A percentile compares a stretch with the other conserved stretches of the same genome.
phyloP scores from a whole-genome alignment of 768 basidiomycete species.

The Rhizopogon vesiculosus region DNA sequence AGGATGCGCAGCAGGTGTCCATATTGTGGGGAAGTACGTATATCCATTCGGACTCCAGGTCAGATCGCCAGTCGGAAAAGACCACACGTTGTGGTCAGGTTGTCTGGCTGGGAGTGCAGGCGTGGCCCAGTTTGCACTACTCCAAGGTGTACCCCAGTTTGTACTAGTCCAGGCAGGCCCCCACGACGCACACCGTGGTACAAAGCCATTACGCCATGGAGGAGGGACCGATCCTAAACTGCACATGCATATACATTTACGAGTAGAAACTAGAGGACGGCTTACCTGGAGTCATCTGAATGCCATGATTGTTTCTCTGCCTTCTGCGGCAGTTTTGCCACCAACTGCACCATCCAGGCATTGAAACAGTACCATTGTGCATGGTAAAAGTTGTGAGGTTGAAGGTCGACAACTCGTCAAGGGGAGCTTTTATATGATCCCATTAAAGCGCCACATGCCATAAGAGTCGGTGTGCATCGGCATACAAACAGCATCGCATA shows the following conservation, averaged over 20 bases:
- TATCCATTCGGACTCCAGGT: conserved; percentile 21
- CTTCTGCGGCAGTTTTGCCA: neutral
- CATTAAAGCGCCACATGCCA: neutral
- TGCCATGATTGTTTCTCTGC: conserved; percentile 12
- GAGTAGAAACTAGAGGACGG: neutral
- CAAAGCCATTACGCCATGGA: neutral
- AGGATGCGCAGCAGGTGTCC: conserved; percentile 24
- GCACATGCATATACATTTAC: neutral
- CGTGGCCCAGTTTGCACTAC: too few species aligned
- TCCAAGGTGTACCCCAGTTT: neutral
- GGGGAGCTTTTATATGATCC: neutral
- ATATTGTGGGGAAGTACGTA: neutral
- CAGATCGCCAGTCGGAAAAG: conserved; percentile 18
- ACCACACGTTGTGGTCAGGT: conserved; percentile 20
- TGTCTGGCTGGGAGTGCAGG: conserved; percentile 10
- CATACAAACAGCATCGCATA: neutral
- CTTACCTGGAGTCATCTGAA: conserved; percentile 15
- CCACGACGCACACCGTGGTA: neutral
- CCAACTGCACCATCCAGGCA: neutral
- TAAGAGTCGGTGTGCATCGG: neutral
- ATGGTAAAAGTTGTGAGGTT: neutral
- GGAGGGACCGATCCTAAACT: conserved; percentile 3
- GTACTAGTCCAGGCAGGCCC: neutral
- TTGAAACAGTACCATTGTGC: neutral
- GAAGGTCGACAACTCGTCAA: neutral